Evolutionary conservation across 352 stramenopile genomes (phyloP), one percentile per base, ranked within the genome.

Genomic region (Pythium aristosporum): DNA sequence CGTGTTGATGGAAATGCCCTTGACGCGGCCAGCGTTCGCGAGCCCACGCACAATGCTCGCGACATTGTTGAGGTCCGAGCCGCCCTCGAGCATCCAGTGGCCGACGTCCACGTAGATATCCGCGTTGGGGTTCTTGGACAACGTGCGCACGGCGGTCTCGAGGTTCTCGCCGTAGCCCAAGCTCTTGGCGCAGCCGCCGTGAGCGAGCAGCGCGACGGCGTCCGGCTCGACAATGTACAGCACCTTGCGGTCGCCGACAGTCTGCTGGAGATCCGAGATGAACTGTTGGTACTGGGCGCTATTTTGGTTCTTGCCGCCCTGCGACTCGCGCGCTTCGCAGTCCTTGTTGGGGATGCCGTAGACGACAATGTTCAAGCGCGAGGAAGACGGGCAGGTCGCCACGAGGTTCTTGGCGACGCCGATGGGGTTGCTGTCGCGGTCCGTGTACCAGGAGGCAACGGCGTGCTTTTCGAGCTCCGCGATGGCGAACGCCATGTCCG

Each of bases 341-440:
- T 93, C 84, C 66, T 93, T 93, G 63, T 82, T 80, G 34, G 84
- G 84, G 30, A 93, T 65, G 12, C 78, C 84, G 58, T 93, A 91
- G 4, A 93, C 80, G 15, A 86, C 75, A 34, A 91, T 69, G 3
- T 46, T 83, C 44, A 89, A 63, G 10, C 79, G 73, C 30, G 74
- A 72, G 41, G 75, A 73, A 37, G 73, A 67, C 0, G 62, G 68
- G 41, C 80, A 89, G 4, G 67, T 20, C 16, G 48, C 65, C 8
- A 80, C 74, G 30, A 89, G 48, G 28, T 61, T 64, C 54, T 65
- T 63, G 46, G 55, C 54, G 2, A 66, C 75, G 16, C 69, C 52
- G 11, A 60, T 63, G 54, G 87, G 79, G 63, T 85, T 68, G 56
- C 56, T 50, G 16, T 73, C 64, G 20, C 74, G 74, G 61, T 87